Percentiles rank a stretch among this genome's conserved stretches.
phyloP scores from a whole-genome alignment of 176 grass and related monocot species.

The Juncus inflexus region DNA sequence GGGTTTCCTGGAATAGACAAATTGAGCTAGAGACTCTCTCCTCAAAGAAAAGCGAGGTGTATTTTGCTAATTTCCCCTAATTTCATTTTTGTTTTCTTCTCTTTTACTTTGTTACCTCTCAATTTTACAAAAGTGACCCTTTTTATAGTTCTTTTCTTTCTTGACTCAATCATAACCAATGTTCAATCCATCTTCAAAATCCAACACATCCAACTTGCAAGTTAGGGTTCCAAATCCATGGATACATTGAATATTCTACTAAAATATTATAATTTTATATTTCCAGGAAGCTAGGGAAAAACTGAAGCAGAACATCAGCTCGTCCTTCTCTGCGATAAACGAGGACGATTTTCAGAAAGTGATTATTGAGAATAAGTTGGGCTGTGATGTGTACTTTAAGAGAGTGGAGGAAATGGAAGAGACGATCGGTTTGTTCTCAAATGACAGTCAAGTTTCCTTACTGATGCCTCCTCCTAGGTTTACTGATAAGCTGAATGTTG shows the following conservation, averaged over 20 bases:
- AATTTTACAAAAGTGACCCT: neutral
- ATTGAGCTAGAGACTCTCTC: conserved; percentile 66
- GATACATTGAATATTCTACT: too few species aligned
- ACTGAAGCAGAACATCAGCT: conserved; percentile 30
- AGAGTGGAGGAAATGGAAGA: conserved; percentile 54
- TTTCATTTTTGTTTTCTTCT: neutral
- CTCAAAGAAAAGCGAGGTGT: conserved; percentile 62
- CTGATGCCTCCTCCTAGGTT: conserved; percentile 87
- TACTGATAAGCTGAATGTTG: conserved; percentile 76
- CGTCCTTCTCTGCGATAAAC: conserved; percentile 69
- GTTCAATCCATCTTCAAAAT: too few species aligned
- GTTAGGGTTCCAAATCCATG: too few species aligned
- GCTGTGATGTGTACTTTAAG: conserved; percentile 90
- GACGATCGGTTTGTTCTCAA: conserved; percentile 47
- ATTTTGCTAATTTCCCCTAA: conserved; percentile 1
- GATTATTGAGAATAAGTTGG: conserved; percentile 84
- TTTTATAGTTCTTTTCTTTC: neutral
- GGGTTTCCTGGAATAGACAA: conserved; percentile 87
- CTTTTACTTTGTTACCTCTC: neutral
- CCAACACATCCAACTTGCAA: too few species aligned
- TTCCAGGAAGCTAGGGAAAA: conserved; percentile 45
- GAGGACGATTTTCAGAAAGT: conserved; percentile 90
- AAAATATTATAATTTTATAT: too few species aligned
- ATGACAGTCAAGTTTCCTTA: conserved; percentile 57
- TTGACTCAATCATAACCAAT: too few species aligned